Conservation (phyloP, 2,329 filamentous ascomycete species). For the Alternaria ethzedia region DNA sequence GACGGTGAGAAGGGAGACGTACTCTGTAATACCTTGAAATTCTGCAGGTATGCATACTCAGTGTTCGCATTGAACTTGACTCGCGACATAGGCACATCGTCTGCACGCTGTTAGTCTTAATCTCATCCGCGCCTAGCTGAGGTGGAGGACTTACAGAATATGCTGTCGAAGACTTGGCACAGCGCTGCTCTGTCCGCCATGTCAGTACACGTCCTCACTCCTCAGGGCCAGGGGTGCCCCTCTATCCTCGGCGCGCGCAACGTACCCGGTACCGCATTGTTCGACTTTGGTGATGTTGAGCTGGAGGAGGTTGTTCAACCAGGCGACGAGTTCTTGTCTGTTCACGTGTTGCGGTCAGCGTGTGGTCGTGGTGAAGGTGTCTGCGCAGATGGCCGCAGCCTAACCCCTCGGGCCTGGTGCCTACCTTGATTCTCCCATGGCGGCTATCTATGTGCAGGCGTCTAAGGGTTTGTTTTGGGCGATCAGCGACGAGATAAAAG, state of each 20-base stretch:
- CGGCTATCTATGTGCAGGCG: conserved; percentile 17
- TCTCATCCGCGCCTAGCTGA: background rate
- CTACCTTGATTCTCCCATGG: conserved; percentile 72
- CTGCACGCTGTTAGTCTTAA: conserved; percentile 44
- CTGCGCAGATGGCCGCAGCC: conserved; percentile 1
- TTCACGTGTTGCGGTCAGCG: conserved; percentile 23
- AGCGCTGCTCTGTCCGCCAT: conserved; percentile 74
- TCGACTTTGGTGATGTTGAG: conserved; percentile 98
- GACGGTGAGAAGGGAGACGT: conserved; percentile 47
- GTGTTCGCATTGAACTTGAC: conserved; percentile 99
- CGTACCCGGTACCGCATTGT: conserved; percentile 97
- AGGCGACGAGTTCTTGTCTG: conserved; percentile 94
- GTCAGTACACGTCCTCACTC: conserved; percentile 25
- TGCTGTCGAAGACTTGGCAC: conserved; percentile 98
- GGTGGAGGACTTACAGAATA: conserved; percentile 69
- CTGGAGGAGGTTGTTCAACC: conserved; percentile 97
- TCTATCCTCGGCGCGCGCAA: conserved; percentile 19
- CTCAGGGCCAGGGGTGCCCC: conserved; percentile 11
- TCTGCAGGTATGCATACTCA: conserved; percentile 97
- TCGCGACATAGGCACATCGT: conserved; percentile 90
- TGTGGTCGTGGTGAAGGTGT: conserved; percentile 14
- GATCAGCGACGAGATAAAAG: conserved; percentile 6
- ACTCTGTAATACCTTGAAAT: conserved; percentile 98
- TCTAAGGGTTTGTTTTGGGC: conserved; percentile 2
- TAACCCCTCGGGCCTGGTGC: conserved; percentile 46